phyloP scores from a whole-genome alignment of 2,329 filamentous ascomycete species.

The Ascocoryne sarcoides region DNA sequence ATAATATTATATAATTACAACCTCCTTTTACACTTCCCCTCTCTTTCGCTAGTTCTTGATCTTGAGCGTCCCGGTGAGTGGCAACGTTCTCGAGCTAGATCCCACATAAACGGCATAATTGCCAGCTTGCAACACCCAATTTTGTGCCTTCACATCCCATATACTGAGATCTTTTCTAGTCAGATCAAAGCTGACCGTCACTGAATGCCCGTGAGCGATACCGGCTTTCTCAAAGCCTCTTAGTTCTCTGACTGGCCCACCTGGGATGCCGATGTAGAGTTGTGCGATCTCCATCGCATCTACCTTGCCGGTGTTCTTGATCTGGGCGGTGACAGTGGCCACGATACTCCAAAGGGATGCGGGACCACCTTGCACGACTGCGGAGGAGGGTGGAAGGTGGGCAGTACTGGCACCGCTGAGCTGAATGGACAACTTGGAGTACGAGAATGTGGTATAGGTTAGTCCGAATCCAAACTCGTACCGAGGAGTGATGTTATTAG shows the following conservation, averaged over 20 bases:
- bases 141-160: conserved; percentile 52
- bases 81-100: conserved; percentile 14
- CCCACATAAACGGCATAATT: conserved; percentile 19
- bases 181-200: conserved; percentile 41
- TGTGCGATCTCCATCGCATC: conserved; percentile 28
- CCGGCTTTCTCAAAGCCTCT: conserved; percentile 53
- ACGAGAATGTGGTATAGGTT: conserved; percentile 46
- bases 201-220: conserved; percentile 38
- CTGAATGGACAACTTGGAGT: conserved; percentile 33
- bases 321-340: conserved; percentile 38
- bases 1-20: neutral
- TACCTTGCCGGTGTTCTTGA: conserved; percentile 43
- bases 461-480: conserved; percentile 39
- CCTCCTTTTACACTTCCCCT: neutral
- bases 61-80: neutral
- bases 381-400: conserved; percentile 31
- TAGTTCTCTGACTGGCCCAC: conserved; percentile 48
- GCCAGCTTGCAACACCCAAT: conserved; percentile 40
- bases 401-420: neutral
- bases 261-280: conserved; percentile 26
- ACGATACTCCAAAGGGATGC: conserved; percentile 46
- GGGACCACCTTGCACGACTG: conserved; percentile 44
- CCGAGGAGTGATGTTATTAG: conserved; percentile 26
- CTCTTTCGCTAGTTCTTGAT: neutral
- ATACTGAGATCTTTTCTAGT: conserved; percentile 54